Evolutionary conservation across 1,284 basidiomycete species (phyloP).

Genomic region (Trametes polyzona): DNA sequence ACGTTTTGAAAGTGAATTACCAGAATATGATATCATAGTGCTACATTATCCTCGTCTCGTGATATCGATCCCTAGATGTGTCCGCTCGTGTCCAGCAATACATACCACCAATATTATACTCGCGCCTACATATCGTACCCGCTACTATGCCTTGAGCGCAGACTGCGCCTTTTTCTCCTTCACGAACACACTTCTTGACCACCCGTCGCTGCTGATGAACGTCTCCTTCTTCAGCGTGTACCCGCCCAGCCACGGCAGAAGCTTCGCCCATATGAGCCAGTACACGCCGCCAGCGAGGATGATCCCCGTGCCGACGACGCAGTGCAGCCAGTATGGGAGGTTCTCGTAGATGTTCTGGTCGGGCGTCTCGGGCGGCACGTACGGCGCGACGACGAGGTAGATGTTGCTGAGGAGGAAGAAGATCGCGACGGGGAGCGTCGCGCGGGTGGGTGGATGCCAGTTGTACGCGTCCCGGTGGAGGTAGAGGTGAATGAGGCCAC

Average conservation of each 20-base stretch:
- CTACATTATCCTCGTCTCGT: no score
- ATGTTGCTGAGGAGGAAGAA: slow-evolving; percentile 63
- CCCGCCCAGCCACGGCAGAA: slow-evolving; percentile 50
- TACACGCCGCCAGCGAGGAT: slow-evolving; percentile 55
- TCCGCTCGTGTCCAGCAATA: no score
- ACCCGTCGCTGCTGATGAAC: slow-evolving; percentile 52
- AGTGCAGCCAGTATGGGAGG: slow-evolving; percentile 66
- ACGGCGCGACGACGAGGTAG: slow-evolving; percentile 56
- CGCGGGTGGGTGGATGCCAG: slow-evolving; percentile 48
- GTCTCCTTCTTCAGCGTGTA: slow-evolving; percentile 52
- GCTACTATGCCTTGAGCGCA: no score
- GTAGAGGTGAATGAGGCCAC: slow-evolving; percentile 55
- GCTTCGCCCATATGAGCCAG: slow-evolving; percentile 60
- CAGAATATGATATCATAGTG: no score
- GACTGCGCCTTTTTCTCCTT: slow-evolving; percentile 32
- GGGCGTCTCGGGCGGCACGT: slow-evolving; percentile 51
- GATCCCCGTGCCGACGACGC: slow-evolving; percentile 48
- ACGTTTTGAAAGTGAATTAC: no score
- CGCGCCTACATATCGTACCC: no score
- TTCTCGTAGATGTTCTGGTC: slow-evolving; percentile 51
- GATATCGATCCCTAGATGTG: no score
- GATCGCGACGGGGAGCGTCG: slow-evolving; percentile 46
- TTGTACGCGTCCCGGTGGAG: slow-evolving; percentile 32
- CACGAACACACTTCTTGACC: slow-evolving; percentile 18
- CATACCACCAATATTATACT: no score